Evolutionary conservation across 768 basidiomycete species (phyloP).

Genomic region (Tylopilus subfusipes): DNA sequence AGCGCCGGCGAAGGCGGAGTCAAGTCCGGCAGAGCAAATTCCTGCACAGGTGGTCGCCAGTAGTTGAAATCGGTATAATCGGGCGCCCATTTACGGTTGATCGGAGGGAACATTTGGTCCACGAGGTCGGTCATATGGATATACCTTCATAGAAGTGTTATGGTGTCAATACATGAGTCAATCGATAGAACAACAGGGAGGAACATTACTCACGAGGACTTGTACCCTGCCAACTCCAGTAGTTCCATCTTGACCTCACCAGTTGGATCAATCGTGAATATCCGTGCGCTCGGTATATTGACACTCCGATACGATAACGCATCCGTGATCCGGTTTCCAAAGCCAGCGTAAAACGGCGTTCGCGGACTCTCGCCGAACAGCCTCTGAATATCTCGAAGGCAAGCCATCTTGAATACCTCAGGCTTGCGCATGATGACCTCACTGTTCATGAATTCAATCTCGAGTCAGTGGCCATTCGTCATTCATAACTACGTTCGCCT

Average conservation of each 20-base stretch:
- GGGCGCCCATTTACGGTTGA: constrained; percentile 80
- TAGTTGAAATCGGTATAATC: constrained; percentile 98
- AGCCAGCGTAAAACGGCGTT: constrained; percentile 93
- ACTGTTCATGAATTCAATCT: constrained; percentile 36
- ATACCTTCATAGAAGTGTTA: constrained; percentile 52
- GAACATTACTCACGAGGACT: constrained; percentile 69
- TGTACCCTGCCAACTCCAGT: constrained; percentile 94
- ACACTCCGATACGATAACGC: constrained; percentile 97
- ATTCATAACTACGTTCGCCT: neutral
- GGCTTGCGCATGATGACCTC: constrained; percentile 99
- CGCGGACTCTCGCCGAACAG: constrained; percentile 71
- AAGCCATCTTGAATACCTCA: constrained; percentile 99
- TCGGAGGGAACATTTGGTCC: constrained; percentile 98
- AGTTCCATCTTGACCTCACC: constrained; percentile 98
- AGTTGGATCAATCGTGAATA: constrained; percentile 94
- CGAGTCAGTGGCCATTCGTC: neutral
- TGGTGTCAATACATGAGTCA: neutral
- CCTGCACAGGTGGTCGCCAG: constrained; percentile 82
- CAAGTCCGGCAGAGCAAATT: constrained; percentile 75
- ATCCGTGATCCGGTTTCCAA: constrained; percentile 98
- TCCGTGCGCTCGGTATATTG: constrained; percentile 87
- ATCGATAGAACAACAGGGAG: neutral
- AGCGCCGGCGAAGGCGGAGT: constrained; percentile 89
- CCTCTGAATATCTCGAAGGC: constrained; percentile 89
- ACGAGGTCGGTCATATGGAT: constrained; percentile 99